Evolutionary conservation across 2,329 filamentous ascomycete genomes (phyloP), one percentile per base, ranked within the genome.

Genomic region (Colletotrichum simmondsii): DNA sequence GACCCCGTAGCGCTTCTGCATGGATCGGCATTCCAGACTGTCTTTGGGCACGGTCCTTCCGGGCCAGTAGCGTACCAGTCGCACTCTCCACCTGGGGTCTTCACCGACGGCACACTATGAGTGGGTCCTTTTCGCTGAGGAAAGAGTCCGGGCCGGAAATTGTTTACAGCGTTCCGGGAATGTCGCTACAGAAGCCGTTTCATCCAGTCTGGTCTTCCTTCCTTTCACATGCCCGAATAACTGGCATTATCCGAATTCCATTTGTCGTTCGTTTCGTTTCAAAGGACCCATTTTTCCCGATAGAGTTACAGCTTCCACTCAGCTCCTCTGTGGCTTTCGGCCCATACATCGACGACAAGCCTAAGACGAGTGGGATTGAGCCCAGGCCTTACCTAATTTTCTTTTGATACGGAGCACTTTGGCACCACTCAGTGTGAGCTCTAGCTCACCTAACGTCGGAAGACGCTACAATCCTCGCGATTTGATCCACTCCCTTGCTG

Each of bases 11-110:
- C 60, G 59, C 70, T 64, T 26, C 46, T 60, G 65, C 60, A 71
- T 65, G 66, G 67, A 71, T 73, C 71, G 52, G 46, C 67, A 65
- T 49, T 70, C 66, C 37, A 73, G 65, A 54, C 60, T 30, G 37
- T 64, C 5, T 22, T 28, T 57, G 59, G 12, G 66, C 66, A 57
- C 66, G 65, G 54, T 10, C 61, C 67, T n/a, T 12, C 16, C n/a
- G n/a, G 35, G 35, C 57, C 19, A 49, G 42, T 49, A 49, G 7
- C 42, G 16, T 58, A 11, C 24, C 14, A 56, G 52, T 53, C 37
- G 53, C 42, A 46, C 30, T 53, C 52, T 72, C 70, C 70, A 72
- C 65, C 53, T 32, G n/a, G 22, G 52, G 52, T 64, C 30, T 54
- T 64, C 32, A 53, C 61, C 46, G 46, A 52, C 60, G 42, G 42